phyloP scores from a whole-genome alignment of 2,329 filamentous ascomycete genomes.

The Scedosporium dehoogii region DNA sequence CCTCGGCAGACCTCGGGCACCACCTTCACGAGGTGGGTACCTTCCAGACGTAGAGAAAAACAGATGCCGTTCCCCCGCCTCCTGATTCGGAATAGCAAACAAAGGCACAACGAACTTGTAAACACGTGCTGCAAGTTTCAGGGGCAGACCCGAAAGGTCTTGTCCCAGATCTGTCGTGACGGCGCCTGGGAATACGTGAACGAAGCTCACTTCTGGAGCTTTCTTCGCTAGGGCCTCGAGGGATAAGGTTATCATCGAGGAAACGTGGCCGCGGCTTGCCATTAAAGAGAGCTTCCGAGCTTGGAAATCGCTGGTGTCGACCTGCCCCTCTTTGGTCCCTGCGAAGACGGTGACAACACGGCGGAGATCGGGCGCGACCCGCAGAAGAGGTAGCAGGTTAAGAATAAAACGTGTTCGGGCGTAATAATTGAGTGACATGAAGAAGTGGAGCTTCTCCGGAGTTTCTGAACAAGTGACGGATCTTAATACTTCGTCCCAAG shows the following conservation, averaged over 20 bases:
- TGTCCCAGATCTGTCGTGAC: constrained; percentile 11
- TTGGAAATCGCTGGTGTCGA: constrained; percentile 31
- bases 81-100: not conserved
- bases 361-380: constrained; percentile 18
- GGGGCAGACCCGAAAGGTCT: not conserved
- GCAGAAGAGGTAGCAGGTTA: constrained; percentile 45
- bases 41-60: constrained; percentile 9
- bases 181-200: constrained; percentile 20
- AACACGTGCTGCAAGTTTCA: not conserved
- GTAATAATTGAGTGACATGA: constrained; percentile 43
- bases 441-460: constrained; percentile 40
- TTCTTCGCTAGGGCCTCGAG: constrained; percentile 33
- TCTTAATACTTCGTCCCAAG: not conserved
- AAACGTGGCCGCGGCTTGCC: constrained; percentile 30
- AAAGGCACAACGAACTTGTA: not conserved
- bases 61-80: constrained; percentile 9
- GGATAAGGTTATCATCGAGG: constrained; percentile 34
- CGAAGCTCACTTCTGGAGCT: constrained; percentile 25
- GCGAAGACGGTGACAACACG: constrained; percentile 39
- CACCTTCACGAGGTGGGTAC: constrained; percentile 4
- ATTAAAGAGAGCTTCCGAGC: constrained; percentile 12
- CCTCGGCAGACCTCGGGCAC: not conserved
- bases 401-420: constrained; percentile 43
- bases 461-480: constrained; percentile 27
- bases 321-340: constrained; percentile 32